A percentile compares a stretch with the other conserved stretches of the same genome.
Evolutionary conservation across 164 flowering plant genomes (phyloP).

Genomic region (Annona squamosa): DNA sequence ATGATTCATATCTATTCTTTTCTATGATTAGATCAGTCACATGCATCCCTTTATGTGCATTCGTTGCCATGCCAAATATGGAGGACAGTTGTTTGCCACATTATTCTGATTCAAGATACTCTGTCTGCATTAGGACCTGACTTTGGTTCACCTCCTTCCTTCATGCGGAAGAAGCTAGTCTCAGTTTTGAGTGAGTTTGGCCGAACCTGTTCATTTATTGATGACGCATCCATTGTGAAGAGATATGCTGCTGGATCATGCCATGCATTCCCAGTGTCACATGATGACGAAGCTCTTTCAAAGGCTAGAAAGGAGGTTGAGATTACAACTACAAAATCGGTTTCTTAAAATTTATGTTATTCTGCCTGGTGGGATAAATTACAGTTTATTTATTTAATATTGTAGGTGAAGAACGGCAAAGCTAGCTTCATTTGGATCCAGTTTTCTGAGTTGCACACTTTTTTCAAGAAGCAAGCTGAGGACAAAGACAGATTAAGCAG

Average conservation of each 20-base stretch:
- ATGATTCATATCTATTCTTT: not conserved
- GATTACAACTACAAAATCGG: not conserved
- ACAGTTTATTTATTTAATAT: not conserved
- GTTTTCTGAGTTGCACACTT: conserved; percentile 77
- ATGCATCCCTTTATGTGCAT: not conserved
- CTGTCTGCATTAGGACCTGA: conserved; percentile 61
- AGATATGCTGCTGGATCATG: conserved; percentile 77
- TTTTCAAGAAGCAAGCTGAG: conserved; percentile 58
- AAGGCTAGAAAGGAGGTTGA: conserved; percentile 80
- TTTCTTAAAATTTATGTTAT: conserved; percentile 1
- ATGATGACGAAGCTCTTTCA: conserved; percentile 83
- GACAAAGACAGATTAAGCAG: conserved; percentile 50
- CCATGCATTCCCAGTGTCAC: conserved; percentile 70
- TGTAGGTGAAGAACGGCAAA: conserved; percentile 65
- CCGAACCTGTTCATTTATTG: conserved; percentile 68
- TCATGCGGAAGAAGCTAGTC: conserved; percentile 65
- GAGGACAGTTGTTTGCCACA: not conserved
- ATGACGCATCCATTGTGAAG: conserved; percentile 71
- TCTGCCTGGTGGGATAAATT: not conserved
- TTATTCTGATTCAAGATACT: not conserved
- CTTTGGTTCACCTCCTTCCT: conserved; percentile 68
- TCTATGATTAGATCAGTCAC: not conserved
- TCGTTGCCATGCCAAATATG: not conserved
- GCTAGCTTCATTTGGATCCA: conserved; percentile 86
- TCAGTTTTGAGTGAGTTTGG: conserved; percentile 66